Evolutionary conservation across 495 filamentous ascomycete species (phyloP).

Genomic region (Aspergillus coremiiformis): DNA sequence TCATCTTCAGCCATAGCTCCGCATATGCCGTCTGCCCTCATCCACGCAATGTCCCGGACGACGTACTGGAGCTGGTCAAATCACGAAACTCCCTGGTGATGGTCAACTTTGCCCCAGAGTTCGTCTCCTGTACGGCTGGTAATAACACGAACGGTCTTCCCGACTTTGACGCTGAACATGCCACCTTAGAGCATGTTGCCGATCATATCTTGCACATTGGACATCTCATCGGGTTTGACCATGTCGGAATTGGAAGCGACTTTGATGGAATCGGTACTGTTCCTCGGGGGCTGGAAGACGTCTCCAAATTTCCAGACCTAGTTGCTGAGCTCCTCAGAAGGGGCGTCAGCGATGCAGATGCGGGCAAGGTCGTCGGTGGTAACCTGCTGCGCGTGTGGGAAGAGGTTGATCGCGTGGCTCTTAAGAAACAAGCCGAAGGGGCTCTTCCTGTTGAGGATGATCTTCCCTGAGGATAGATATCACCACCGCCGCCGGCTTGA

Average conservation of each 20-base stretch:
- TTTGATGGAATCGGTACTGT: constrained; percentile 51
- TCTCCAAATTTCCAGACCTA: constrained; percentile 74
- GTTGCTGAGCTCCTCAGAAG: constrained; percentile 63
- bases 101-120: constrained; percentile 63
- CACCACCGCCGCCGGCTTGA: neutral
- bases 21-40: constrained; percentile 47
- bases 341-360: constrained; percentile 62
- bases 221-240: constrained; percentile 47
- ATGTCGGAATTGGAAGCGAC: constrained; percentile 58
- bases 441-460: constrained; percentile 56
- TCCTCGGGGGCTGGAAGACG: constrained; percentile 57
- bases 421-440: constrained; percentile 51
- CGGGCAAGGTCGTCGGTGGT: constrained; percentile 58
- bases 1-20: constrained; percentile 54
- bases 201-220: constrained; percentile 56
- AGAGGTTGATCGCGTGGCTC: constrained; percentile 61
- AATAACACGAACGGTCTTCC: constrained; percentile 38
- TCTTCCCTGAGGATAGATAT: neutral
- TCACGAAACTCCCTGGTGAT: constrained; percentile 51
- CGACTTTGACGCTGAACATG: constrained; percentile 48
- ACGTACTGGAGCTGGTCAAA: constrained; percentile 47
- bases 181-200: constrained; percentile 73
- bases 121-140: constrained; percentile 54
- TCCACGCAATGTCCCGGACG: constrained; percentile 54
- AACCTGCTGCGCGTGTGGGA: constrained; percentile 73